Base-by-base conservation (phyloP, 441 rosid species). In the Arabidopsis lyrata region DNA sequence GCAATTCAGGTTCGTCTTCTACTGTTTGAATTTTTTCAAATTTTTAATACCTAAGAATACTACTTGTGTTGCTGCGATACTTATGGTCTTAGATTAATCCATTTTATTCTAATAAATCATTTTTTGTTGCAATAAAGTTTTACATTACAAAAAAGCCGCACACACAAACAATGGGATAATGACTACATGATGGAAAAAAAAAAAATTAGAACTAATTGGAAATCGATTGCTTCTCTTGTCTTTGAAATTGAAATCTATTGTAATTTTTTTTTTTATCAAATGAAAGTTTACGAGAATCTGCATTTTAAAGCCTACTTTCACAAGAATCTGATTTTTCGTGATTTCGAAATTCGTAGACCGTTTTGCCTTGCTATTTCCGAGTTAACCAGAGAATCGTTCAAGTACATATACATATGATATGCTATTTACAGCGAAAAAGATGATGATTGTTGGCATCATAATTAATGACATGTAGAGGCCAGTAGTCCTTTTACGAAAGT, bases 401-500 rank as follows among this genome's bases (percentile, higher is more conserved):
- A 42, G 58, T 36, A 64, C 32, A 56, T 16, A 38, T 38, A 49
- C 22, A 18, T 13, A 57, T 66, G 14, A 27, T 55, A 32, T 12
- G 76, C 4, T 53, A 36, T 65, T 42, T 50, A 42, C 52, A 59
- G 47, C n/a, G 49, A 73, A 56, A 55, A 24, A 24, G 72, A 54
- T 41, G 53, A 60, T 60, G 69, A 68, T 44, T 61, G 74, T 61
- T 62, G 55, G 35, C 52, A 45, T 69, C 59, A 18, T 45, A 67
- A 68, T 61, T 41, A 69, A 68, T 75, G 78, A 34, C 62, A 74
- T 22, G 56, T 31, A 67, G 20, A 75, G 63, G 18, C 24, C 36
- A 61, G 24, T 29, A 73, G 50, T 68, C 13, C 63, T 32, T 67
- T 76, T 50, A 68, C 24, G 60, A 76, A 45, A 68, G 66, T 68